These are phyloP conservation scores for Phytopythium kandeliae DNA, from an alignment of 352 stramenopile species.

Conservation along the genomic window DNA sequence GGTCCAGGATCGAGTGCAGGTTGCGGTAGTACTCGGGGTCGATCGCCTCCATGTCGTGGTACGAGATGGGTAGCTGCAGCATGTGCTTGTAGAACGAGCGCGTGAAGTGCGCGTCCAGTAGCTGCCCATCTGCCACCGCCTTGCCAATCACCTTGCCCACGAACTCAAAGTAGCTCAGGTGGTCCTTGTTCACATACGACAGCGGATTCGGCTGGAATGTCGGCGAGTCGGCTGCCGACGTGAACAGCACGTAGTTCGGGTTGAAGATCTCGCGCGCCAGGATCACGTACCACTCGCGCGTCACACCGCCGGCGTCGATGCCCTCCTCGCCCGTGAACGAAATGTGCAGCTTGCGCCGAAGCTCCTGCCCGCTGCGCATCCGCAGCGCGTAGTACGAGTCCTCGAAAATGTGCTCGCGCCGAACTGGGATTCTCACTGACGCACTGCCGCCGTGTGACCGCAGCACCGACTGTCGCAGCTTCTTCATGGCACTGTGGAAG, in stretches of 20 bases:
- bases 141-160: slow-evolving; percentile 98
- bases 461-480: slow-evolving; percentile 78
- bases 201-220: slow-evolving; percentile 99
- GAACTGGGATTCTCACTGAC: slow-evolving; percentile 87
- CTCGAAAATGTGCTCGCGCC: slow-evolving; percentile 97
- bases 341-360: slow-evolving; percentile 96
- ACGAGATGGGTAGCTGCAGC: slow-evolving; percentile 94
- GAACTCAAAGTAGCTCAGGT: slow-evolving; percentile 99
- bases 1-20: slow-evolving; percentile 88
- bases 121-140: slow-evolving; percentile 96
- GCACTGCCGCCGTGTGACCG: slow-evolving; percentile 88
- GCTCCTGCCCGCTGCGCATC: slow-evolving; percentile 95
- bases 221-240: slow-evolving; percentile 96
- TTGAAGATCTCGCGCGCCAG: slow-evolving; percentile 99
- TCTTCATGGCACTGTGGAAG: slow-evolving; percentile 95
- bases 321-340: slow-evolving; percentile 98
- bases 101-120: slow-evolving; percentile 99
- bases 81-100: slow-evolving; percentile 99
- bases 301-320: slow-evolving; percentile 98
- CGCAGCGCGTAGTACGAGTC: slow-evolving; percentile 98
- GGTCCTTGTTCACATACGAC: slow-evolving; percentile 98
- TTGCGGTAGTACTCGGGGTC: slow-evolving; percentile 96
- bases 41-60: slow-evolving; percentile 99
- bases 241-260: slow-evolving; percentile 99
- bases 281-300: slow-evolving; percentile 98